Conservation (phyloP, 2,329 filamentous ascomycete species). For the Penicillium freii region DNA sequence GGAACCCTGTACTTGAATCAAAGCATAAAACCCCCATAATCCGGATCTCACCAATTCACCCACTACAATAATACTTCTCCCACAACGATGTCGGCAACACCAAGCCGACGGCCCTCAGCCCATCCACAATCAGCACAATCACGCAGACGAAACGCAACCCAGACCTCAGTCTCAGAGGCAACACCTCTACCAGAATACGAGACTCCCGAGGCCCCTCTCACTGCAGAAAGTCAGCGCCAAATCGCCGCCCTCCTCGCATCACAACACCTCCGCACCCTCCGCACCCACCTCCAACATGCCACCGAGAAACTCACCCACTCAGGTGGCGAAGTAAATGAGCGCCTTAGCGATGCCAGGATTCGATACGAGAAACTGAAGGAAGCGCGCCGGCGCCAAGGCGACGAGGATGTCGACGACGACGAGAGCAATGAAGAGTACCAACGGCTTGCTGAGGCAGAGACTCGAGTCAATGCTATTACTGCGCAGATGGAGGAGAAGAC, state of each 20-base stretch:
- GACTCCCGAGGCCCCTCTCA: slow-evolving; percentile 53
- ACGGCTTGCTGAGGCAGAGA: slow-evolving; percentile 44
- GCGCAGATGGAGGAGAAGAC: slow-evolving; percentile 57
- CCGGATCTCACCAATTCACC: background rate
- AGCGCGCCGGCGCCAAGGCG: slow-evolving; percentile 20
- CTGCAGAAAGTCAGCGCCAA: slow-evolving; percentile 44
- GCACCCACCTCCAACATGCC: slow-evolving; percentile 50
- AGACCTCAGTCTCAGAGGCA: background rate
- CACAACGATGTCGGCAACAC: slow-evolving; percentile 15
- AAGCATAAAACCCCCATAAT: background rate
- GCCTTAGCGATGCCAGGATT: slow-evolving; percentile 42
- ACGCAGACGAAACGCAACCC: slow-evolving; percentile 5
- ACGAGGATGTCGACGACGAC: slow-evolving; percentile 22
- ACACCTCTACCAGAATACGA: slow-evolving; percentile 52
- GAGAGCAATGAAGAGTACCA: slow-evolving; percentile 32
- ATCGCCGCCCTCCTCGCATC: slow-evolving; percentile 48
- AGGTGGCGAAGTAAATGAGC: slow-evolving; percentile 58
- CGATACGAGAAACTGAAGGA: slow-evolving; percentile 40
- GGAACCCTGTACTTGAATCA: background rate
- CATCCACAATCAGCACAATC: slow-evolving; percentile 14
- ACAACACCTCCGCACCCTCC: slow-evolving; percentile 46
- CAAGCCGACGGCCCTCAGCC: slow-evolving; percentile 13
- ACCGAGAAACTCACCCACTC: slow-evolving; percentile 48
- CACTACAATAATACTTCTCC: background rate
- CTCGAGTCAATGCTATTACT: slow-evolving; percentile 53